Base-by-base conservation (phyloP, 345 rosid species). In the Mercurialis annua region DNA sequence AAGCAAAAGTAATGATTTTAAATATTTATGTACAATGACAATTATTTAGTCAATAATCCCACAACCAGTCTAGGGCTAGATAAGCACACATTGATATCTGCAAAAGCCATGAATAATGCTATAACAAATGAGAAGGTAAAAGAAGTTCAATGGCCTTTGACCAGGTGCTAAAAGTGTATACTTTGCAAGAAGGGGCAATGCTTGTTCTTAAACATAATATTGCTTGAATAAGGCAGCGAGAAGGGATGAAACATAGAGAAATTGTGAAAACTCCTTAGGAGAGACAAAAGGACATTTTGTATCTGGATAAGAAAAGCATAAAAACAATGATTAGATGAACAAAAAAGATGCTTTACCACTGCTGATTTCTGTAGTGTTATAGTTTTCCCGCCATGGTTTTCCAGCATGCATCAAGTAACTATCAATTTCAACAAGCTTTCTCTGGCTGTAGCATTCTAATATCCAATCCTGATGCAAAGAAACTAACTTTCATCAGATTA, bases 381-480 rank as follows among this genome's bases (percentile, higher is more conserved):
- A 77, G 68, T 60, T 69, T 72, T 68, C 82, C 73, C 89, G 82
- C 96, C 99, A 91, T 67, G 96, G 96, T 67, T 86, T 93, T 67
- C 99, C 99, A 54, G 84, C 82, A 81, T 85, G 86, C 95, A 93
- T 81, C 40, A 93, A 82, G 75, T 89, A 87, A 67, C 77, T 81
- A 68, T 87, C 96, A 46, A 93, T 84, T 73, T 87, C 96, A 29
- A 89, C 89, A 42, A 93, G 83, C 82, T 78, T 89, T 76, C 82
- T 87, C 70, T 76, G 85, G 46, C 57, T 69, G 77, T 89, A 80
- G 70, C 96, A 86, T 73, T 93, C 88, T 23, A 65, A 51, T 84
- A 91, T 83, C 97, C 96, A 93, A 38, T 86, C 97, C 97, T 93
- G 77, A 70, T 61, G 59, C 55, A 27, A 34, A 26, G 60, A 74